Evolutionary conservation across 495 filamentous ascomycete genomes (phyloP), one percentile per base, ranked within the genome.

Genomic region (Penicillium parvum): DNA sequence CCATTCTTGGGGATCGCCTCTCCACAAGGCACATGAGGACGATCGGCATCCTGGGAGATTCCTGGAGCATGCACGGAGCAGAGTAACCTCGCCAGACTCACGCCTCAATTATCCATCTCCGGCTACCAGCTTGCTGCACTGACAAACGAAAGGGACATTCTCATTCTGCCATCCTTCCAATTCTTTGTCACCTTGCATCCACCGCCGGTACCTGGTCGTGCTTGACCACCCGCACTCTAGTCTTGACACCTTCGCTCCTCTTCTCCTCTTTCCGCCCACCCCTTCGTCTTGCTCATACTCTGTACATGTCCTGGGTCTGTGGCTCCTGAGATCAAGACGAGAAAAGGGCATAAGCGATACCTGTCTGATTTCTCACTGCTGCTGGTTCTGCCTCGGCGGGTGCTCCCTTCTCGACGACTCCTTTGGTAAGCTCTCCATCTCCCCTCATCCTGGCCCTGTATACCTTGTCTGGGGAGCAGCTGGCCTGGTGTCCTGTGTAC

Each of bases 11-110:
- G 37, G 50, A 60, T 53, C 53, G 50, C 40, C 51, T 53, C 55
- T 60, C 57, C 60, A 59, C 49, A 57, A 55, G 55, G 63, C 61
- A 62, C 56, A 69, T 66, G 66, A 71, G 58, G 61, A 54, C 57
- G 63, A 69, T 65, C 66, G 59, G 59, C 68, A 58, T 53, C 49
- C 55, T 67, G 63, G 58, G 63, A 69, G 61, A 59, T 69, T 71
- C 61, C 61, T 68, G 67, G 66, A 64, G 67, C 64, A 71, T 70
- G 69, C 66, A 70, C 68, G 65, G 66, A 68, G 69, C 56, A 59
- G 61, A 69, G 66, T 66, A 66, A 65, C 55, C 41, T 64, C 58
- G 58, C 60, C 53, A n/a, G n/a, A n/a, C n/a, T n/a, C n/a, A 56
- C 58, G 57, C 46, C 50, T 50, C 48, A 12, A 46, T 39, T 53